A percentile compares a stretch with the other conserved stretches of the same genome.
phyloP scores from a whole-genome alignment of 106 monocot genomes.

The Vanilla planifolia region DNA sequence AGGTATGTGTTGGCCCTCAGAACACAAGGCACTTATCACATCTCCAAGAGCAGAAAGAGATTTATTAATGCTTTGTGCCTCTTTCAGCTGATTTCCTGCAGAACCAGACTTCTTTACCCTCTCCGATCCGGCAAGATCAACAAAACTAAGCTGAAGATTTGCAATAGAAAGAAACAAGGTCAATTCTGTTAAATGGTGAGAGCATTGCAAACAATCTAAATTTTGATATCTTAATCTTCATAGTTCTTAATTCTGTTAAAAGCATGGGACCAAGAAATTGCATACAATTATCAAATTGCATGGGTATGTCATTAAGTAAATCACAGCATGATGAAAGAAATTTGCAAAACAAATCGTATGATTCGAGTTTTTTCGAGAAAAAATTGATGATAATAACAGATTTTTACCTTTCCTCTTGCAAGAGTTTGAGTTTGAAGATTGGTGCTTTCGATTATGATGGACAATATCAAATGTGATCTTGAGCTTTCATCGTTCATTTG shows the following conservation, averaged over 20 bases:
- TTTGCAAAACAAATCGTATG: neutral
- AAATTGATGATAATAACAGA: neutral
- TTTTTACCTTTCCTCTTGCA: conserved; percentile 85
- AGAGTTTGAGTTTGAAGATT: conserved; percentile 89
- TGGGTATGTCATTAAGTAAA: too few relatives aligned
- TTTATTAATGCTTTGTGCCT: conserved; percentile 98
- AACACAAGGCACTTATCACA: conserved; percentile 87
- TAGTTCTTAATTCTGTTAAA: too few relatives aligned
- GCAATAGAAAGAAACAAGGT: conserved; percentile 2
- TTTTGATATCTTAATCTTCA: too few relatives aligned
- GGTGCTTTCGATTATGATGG: conserved; percentile 91
- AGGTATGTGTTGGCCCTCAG: conserved; percentile 93
- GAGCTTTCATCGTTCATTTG: conserved; percentile 98
- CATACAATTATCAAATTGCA: too few relatives aligned
- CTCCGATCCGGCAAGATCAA: conserved; percentile 98
- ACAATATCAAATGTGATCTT: conserved; percentile 92
- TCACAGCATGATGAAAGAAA: neutral
- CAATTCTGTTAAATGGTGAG: neutral
- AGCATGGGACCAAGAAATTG: too few relatives aligned
- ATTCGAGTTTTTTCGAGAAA: neutral
- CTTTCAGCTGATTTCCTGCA: conserved; percentile 85
- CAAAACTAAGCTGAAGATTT: conserved; percentile 90
- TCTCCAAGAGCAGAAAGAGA: conserved; percentile 95
- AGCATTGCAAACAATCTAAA: neutral
- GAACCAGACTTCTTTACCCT: conserved; percentile 94